phyloP scores from a whole-genome alignment of 2,329 filamentous ascomycete species.

The Orbilia ellipsospora region DNA sequence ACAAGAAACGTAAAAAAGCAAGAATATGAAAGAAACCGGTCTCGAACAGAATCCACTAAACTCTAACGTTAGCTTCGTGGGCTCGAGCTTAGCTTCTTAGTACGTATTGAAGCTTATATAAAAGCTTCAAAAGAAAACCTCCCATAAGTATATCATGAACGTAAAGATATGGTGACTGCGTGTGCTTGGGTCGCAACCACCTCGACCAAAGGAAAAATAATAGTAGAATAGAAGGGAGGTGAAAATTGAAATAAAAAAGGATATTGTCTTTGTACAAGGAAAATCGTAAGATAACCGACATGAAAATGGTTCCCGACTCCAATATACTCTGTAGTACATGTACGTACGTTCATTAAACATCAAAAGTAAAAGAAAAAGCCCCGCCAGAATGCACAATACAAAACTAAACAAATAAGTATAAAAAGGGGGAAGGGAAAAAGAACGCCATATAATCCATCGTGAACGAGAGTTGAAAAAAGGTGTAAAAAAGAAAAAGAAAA shows the following conservation, averaged over 20 bases:
- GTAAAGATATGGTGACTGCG: neutral
- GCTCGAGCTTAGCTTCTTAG: too few relatives aligned
- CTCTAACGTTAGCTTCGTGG: too few relatives aligned
- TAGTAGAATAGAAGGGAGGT: conserved; percentile 10
- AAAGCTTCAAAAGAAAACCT: neutral
- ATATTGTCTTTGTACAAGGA: conserved; percentile 49
- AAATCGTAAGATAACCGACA: conserved; percentile 35
- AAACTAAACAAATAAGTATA: neutral
- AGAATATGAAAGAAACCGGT: too few relatives aligned
- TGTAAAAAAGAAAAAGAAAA: conserved; percentile 4
- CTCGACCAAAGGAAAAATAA: conserved; percentile 2
- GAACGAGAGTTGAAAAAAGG: conserved; percentile 28
- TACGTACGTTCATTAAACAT: conserved; percentile 19
- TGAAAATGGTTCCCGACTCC: conserved; percentile 40
- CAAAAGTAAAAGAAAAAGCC: conserved; percentile 31
- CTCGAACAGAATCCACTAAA: too few relatives aligned
- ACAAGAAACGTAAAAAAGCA: neutral
- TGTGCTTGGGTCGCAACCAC: too few relatives aligned
- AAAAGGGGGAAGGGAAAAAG: conserved; percentile 3
- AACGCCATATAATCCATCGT: conserved; percentile 42
- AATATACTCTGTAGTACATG: conserved; percentile 25
- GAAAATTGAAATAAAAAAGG: conserved; percentile 10
- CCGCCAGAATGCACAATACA: conserved; percentile 38
- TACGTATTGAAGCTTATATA: neutral
- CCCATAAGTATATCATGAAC: neutral